phyloP scores from a whole-genome alignment of 106 monocot genomes.

The Amphibolis antarctica region DNA sequence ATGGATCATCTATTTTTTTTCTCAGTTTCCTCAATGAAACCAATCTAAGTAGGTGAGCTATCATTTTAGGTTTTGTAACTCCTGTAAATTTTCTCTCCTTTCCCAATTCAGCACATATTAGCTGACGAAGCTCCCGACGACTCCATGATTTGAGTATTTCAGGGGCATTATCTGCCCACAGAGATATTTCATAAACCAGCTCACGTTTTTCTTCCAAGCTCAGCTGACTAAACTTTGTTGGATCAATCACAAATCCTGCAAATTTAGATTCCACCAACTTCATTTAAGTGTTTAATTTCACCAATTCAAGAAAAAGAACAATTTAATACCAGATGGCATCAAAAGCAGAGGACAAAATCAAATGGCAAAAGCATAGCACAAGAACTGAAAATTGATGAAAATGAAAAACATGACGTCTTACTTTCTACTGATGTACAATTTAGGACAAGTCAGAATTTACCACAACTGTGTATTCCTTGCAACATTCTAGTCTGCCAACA shows the following conservation, averaged over 20 bases:
- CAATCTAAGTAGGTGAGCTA: conserved; percentile 60
- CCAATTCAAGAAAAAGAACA: too few relatives aligned
- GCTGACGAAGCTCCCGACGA: conserved; percentile 74
- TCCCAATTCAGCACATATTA: conserved; percentile 82
- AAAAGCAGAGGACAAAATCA: too few relatives aligned
- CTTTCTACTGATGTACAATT: too few relatives aligned
- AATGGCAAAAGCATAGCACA: too few relatives aligned
- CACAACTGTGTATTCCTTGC: too few relatives aligned
- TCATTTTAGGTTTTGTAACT: conserved; percentile 80
- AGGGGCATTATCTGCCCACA: conserved; percentile 56
- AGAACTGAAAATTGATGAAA: too few relatives aligned
- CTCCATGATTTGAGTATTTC: conserved; percentile 79
- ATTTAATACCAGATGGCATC: too few relatives aligned
- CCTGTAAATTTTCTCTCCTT: conserved; percentile 90
- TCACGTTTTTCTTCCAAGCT: conserved; percentile 85
- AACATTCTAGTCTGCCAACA: too few relatives aligned
- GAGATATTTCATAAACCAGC: conserved; percentile 68
- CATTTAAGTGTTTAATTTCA: too few relatives aligned
- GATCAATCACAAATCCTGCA: conserved; percentile 67
- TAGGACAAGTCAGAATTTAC: too few relatives aligned
- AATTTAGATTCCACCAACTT: not conserved
- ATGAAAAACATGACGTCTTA: too few relatives aligned
- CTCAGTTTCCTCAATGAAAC: conserved; percentile 39
- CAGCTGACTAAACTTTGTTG: conserved; percentile 43
- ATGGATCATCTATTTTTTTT: conserved; percentile 6